Evolutionary conservation across 108 stramenopile genomes (phyloP).

Genomic region (Cylindrotheca fusiformis): DNA sequence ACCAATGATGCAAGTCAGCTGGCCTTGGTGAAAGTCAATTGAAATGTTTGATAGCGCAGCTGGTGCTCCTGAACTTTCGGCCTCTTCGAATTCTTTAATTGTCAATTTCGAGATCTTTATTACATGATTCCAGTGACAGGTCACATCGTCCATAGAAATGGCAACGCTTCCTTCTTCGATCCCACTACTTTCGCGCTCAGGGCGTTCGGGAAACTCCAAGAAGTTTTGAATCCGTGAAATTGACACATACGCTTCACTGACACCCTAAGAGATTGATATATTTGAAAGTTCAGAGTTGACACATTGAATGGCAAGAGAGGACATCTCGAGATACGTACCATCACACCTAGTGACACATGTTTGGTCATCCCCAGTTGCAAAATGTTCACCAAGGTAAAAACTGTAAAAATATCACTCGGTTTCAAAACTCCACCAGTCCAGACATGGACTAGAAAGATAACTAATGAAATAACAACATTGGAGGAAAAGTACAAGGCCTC

Average conservation of each 20-base stretch:
- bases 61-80: neutral
- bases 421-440: slow-evolving; percentile 44
- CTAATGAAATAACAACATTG: slow-evolving; percentile 48
- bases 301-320: neutral
- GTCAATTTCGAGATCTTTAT: neutral
- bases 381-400: slow-evolving; percentile 67
- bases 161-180: neutral
- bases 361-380: slow-evolving; percentile 79
- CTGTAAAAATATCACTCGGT: slow-evolving; percentile 58
- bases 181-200: slow-evolving; percentile 20
- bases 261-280: slow-evolving; percentile 34
- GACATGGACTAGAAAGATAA: slow-evolving; percentile 55
- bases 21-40: slow-evolving; percentile 37
- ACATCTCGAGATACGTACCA: slow-evolving; percentile 24
- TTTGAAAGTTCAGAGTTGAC: no score
- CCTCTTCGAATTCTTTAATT: neutral
- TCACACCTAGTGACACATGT: slow-evolving; percentile 79
- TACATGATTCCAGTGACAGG: slow-evolving; percentile 47
- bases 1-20: slow-evolving; percentile 56
- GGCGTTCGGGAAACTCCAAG: slow-evolving; percentile 64
- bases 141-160: slow-evolving; percentile 29
- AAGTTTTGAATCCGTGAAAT: slow-evolving; percentile 68
- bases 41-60: slow-evolving; percentile 45
- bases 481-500: slow-evolving; percentile 71
- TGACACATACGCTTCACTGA: slow-evolving; percentile 65